Base-by-base conservation (phyloP, 139 green algal species). In the Ulvella scutata region DNA sequence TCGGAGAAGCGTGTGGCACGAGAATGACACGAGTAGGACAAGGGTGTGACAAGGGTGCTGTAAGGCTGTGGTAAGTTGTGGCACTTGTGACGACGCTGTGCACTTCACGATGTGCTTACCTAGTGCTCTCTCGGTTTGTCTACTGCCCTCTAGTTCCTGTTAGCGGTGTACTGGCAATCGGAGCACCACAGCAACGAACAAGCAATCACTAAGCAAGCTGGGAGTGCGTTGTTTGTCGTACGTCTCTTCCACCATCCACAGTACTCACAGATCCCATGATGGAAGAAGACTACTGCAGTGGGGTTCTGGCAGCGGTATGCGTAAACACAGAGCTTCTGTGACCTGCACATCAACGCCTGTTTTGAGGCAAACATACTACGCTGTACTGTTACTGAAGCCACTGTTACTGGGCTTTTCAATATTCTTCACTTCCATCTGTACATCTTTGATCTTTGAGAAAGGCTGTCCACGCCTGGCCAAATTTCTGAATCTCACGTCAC, bases 251-350 rank as follows among this genome's bases (percentile, higher is more conserved):
- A 67, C 51, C 51, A 67, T 26, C 51, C 51, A 26, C 51, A 67
- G 51, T 67, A 67, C 51, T 67, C 51, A 67, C 51, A 67, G 51
- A 67, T 36, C n/a, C 51, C 51, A 67, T 67, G 51, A 23, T 67
- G 51, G 51, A 67, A 67, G 51, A 67, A 67, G 51, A 67, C 51
- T 36, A 26, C 51, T 36, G 51, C 51, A n/a, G 33, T 26, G 31
- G 51, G 51, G 20, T 23, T 29, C 9, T 10, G 9, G 20, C 51
- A 31, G 13, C 51, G 51, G 51, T 67, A 67, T 67, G 51, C 33
- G 51, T 67, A 67, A 6, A 67, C 51, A 67, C 51, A 67, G 13
- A 67, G 51, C 13, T 67, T 67, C 51, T 67, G 51, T n/a, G n/a
- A n/a, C 51, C 51, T 67, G 51, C 51, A 67, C 13, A 17, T 26